Evolutionary conservation across 441 rosid species (phyloP).

Genomic region (Pelargonium cotyledonis): DNA sequence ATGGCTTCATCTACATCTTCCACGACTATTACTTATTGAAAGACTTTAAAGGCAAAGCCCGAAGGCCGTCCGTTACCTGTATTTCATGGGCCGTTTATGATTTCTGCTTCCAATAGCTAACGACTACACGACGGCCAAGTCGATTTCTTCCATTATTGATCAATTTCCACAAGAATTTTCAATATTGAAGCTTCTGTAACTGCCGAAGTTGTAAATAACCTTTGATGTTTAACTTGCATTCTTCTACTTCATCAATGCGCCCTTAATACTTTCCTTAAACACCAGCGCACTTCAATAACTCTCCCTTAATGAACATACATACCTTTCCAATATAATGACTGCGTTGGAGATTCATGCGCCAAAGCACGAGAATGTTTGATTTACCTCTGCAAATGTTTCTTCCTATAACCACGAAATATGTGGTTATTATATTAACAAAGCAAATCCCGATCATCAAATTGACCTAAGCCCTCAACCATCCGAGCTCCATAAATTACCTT

Average conservation of each 20-base stretch:
- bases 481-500: not conserved
- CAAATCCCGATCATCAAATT: too few relatives aligned
- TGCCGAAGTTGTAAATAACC: not conserved
- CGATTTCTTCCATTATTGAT: not conserved
- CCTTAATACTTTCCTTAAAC: too few relatives aligned
- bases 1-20: too few relatives aligned
- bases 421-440: not conserved
- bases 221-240: not conserved
- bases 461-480: not conserved
- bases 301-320: not conserved
- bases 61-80: too few relatives aligned
- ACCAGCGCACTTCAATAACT: not conserved
- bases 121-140: not conserved
- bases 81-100: too few relatives aligned
- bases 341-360: not conserved
- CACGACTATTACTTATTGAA: too few relatives aligned
- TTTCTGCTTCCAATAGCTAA: too few relatives aligned
- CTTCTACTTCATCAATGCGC: not conserved
- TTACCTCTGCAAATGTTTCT: not conserved
- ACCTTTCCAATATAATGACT: not conserved
- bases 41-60: too few relatives aligned
- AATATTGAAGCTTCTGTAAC: not conserved
- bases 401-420: not conserved
- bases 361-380: not conserved
- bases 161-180: not conserved